These are phyloP conservation scores for Candida berthetii DNA, from an alignment of 805 yeast species.

Conservation along the genomic window DNA sequence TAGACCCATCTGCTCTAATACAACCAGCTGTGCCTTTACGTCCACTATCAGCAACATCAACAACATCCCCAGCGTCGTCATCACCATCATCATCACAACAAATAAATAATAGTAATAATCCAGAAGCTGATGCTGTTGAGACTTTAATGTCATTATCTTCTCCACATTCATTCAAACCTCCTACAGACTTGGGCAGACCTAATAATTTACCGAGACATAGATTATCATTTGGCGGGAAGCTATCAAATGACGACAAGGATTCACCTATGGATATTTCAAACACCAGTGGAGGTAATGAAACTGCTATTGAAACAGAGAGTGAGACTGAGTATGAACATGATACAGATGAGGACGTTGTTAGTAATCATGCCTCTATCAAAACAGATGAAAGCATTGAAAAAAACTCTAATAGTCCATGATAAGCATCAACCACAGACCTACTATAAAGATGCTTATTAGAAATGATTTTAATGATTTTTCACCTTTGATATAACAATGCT, in stretches of 20 bases:
- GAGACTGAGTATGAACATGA: slow-evolving; percentile 13
- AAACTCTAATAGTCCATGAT: not conserved
- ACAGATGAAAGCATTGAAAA: not conserved
- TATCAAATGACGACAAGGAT: not conserved
- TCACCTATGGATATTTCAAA: too few species aligned
- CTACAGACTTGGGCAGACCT: not conserved
- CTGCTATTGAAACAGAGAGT: slow-evolving; percentile 11
- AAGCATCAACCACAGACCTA: not conserved
- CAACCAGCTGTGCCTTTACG: not conserved
- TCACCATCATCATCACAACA: slow-evolving; percentile 4
- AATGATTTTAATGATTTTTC: not conserved
- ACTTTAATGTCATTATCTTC: slow-evolving; percentile 35
- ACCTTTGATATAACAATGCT: too few species aligned
- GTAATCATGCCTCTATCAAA: not conserved
- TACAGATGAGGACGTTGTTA: slow-evolving; percentile 9
- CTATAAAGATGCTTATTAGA: not conserved
- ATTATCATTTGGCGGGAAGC: slow-evolving; percentile 16
- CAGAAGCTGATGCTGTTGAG: slow-evolving; percentile 34
- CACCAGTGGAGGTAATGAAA: slow-evolving; percentile 2
- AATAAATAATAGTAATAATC: slow-evolving; percentile 17
- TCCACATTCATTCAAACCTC: slow-evolving; percentile 19
- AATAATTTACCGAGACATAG: slow-evolving; percentile 12
- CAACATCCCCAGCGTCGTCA: slow-evolving; percentile 2
- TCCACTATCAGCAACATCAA: slow-evolving; percentile 3
- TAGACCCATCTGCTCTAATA: not conserved